Percentiles rank a stretch among this genome's conserved stretches.
These are phyloP conservation scores for Triticum timopheevii DNA, from an alignment of 176 grass and related monocot genomes.

Conservation along the genomic window DNA sequence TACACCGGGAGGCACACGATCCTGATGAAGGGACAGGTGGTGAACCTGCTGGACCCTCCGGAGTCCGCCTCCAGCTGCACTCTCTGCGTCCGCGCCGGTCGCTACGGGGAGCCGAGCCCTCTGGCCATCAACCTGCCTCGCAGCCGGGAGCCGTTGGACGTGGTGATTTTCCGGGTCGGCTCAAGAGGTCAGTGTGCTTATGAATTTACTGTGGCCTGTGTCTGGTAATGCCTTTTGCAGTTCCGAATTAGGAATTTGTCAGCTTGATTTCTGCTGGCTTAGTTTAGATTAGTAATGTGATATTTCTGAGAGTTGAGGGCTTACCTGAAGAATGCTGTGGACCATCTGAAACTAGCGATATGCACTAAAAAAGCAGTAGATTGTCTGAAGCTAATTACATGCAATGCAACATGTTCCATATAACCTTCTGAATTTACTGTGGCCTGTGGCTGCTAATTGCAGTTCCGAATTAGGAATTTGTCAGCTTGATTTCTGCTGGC, in stretches of 20 bases:
- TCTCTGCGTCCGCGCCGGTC: neutral
- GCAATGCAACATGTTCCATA: no score
- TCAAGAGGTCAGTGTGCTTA: neutral
- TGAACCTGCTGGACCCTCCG: neutral
- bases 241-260: neutral
- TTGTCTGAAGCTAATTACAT: neutral
- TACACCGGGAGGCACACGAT: constrained; percentile 1
- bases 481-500: neutral
- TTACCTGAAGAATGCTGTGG: neutral
- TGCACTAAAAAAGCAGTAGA: neutral
- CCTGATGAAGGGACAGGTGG: neutral
- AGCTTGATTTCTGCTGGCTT: neutral
- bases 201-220: neutral
- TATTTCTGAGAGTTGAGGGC: neutral
- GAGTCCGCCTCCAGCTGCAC: neutral
- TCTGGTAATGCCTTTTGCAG: neutral
- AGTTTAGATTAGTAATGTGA: neutral
- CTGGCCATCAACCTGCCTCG: constrained; percentile 26
- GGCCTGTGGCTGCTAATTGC: neutral
- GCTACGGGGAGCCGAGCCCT: neutral
- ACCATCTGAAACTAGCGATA: neutral
- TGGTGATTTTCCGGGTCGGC: neutral
- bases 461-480: neutral
- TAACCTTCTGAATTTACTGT: neutral
- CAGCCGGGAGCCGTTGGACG: neutral